Conservation (phyloP, 1,139 yeast species). For the Diutina catenulata region DNA sequence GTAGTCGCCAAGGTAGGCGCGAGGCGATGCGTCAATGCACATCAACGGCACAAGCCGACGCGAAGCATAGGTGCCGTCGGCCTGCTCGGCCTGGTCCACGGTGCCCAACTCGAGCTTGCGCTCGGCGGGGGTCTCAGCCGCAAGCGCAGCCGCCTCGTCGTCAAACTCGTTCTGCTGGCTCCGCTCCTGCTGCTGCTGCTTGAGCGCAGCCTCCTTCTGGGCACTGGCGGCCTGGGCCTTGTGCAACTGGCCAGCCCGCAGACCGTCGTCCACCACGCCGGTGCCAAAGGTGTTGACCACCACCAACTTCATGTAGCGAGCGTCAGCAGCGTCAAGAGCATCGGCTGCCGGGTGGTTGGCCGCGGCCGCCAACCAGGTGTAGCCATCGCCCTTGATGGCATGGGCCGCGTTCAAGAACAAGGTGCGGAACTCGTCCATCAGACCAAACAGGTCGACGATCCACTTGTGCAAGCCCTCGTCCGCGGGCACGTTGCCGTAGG, state of each 20-base stretch:
- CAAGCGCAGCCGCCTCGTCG: constrained; percentile 9
- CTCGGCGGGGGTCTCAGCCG: constrained; percentile 5
- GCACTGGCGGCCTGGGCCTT: constrained; percentile 25
- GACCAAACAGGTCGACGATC: constrained; percentile 51
- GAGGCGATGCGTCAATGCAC: constrained; percentile 62
- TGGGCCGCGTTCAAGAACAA: constrained; percentile 48
- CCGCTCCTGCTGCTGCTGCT: constrained; percentile 10
- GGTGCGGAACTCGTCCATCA: constrained; percentile 54
- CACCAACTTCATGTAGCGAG: constrained; percentile 35
- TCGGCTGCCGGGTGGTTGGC: constrained; percentile 24
- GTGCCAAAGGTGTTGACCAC: constrained; percentile 70
- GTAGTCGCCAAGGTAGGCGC: constrained; percentile 56
- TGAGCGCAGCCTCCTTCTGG: constrained; percentile 17
- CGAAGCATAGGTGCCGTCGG: constrained; percentile 20
- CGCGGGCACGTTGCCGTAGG: constrained; percentile 23
- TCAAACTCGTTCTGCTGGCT: constrained; percentile 8
- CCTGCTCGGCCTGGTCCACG: constrained; percentile 32
- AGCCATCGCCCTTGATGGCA: constrained; percentile 65
- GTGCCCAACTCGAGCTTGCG: constrained; percentile 23
- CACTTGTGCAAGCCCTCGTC: constrained; percentile 28
- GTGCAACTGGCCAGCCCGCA: constrained; percentile 39
- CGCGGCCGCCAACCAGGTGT: constrained; percentile 63
- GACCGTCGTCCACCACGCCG: constrained; percentile 50
- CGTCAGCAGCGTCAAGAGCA: constrained; percentile 14
- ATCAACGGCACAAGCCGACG: constrained; percentile 47